A percentile compares a stretch with the other conserved stretches of the same genome.
phyloP scores from a whole-genome alignment of 371 early-diverging fungal genomes.

The Rhizopus microsporus region DNA sequence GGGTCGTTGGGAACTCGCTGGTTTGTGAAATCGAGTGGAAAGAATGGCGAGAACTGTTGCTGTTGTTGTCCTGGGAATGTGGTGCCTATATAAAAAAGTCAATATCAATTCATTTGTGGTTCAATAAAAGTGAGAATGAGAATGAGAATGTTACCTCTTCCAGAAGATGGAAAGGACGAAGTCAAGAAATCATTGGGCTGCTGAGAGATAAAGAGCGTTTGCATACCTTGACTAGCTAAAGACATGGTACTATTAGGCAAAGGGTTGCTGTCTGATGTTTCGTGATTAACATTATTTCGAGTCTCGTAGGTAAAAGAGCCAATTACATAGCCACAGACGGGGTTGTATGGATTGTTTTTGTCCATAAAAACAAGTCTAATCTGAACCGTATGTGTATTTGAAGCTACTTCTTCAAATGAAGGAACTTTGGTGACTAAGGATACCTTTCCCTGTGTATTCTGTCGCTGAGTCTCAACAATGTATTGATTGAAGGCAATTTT shows the following conservation, averaged over 20 bases:
- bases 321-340: not conserved
- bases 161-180: not conserved
- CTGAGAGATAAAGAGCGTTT: not conserved
- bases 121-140: not conserved
- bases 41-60: not conserved
- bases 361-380: not conserved
- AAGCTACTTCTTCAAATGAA: not conserved
- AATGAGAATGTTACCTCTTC: not conserved
- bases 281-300: not conserved
- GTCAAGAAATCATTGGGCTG: not conserved
- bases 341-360: not conserved
- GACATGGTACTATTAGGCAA: not conserved
- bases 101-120: not conserved
- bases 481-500: not conserved
- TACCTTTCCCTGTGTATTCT: not conserved
- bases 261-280: not conserved
- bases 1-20: not conserved
- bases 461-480: not conserved
- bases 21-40: not conserved
- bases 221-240: not conserved
- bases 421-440: not conserved
- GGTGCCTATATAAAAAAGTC: not conserved
- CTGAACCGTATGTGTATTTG: not conserved
- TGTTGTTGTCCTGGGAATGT: not conserved
- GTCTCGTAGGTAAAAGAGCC: not conserved